phyloP scores from a whole-genome alignment of 768 basidiomycete genomes.

The Russula brevipes region DNA sequence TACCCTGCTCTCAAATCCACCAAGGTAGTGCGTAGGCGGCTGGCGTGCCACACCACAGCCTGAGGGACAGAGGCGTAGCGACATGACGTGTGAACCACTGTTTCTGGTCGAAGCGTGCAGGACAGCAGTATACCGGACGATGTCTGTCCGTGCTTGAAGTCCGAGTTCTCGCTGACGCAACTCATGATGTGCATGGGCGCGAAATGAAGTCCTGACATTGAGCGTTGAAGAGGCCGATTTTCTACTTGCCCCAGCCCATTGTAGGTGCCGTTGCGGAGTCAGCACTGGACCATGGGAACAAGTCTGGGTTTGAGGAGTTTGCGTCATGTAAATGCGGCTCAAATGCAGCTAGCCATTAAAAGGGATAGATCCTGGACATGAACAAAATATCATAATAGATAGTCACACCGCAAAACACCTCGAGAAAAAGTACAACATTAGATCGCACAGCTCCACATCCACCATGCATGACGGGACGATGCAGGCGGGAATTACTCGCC shows the following conservation, averaged over 20 bases:
- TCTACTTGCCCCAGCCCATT: background rate
- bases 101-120: too few species aligned
- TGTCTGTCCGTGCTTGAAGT: too few species aligned
- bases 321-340: background rate
- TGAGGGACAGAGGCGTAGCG: background rate
- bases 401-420: background rate
- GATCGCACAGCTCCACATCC: conserved; percentile 10
- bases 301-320: too few species aligned
- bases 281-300: background rate
- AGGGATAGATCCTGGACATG: background rate
- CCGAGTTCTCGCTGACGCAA: too few species aligned
- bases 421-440: conserved; percentile 13
- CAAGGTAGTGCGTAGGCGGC: background rate
- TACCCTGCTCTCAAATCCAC: background rate
- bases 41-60: background rate
- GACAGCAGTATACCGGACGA: too few species aligned
- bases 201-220: too few species aligned
- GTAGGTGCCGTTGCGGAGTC: background rate
- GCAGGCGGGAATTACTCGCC: conserved; percentile 2
- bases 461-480: background rate
- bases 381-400: background rate
- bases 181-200: too few species aligned
- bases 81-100: background rate
- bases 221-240: too few species aligned
- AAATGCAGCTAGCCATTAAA: background rate